A percentile compares a stretch with the other conserved stretches of the same genome.
These are phyloP conservation scores for Gossypium gossypioides DNA, from an alignment of 441 rosid species.

Conservation along the genomic window DNA sequence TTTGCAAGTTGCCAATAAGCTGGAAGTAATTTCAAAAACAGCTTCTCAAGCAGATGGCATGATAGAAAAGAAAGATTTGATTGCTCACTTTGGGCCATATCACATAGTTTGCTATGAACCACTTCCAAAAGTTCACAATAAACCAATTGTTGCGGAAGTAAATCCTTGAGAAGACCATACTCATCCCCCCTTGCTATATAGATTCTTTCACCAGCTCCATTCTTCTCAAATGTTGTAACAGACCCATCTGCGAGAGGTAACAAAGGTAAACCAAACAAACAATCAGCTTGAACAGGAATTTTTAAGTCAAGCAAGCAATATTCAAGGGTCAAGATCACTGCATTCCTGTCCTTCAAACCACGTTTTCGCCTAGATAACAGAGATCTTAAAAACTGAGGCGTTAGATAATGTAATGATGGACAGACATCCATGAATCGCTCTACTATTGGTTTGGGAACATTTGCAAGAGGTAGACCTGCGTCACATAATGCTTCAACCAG, in stretches of 20 bases:
- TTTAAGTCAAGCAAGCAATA: conserved; percentile 81
- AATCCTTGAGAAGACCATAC: conserved; percentile 72
- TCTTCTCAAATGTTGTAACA: conserved; percentile 64
- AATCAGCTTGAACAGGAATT: conserved; percentile 39
- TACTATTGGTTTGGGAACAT: conserved; percentile 54
- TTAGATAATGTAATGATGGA: conserved; percentile 69
- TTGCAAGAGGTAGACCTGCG: conserved; percentile 76
- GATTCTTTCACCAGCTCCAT: conserved; percentile 70
- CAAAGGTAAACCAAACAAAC: conserved; percentile 72
- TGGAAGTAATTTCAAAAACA: conserved; percentile 77
- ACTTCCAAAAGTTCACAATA: conserved; percentile 56
- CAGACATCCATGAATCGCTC: conserved; percentile 68
- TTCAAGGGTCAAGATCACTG: conserved; percentile 70
- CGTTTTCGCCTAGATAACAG: conserved; percentile 72
- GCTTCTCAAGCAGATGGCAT: conserved; percentile 79
- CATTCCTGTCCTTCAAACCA: conserved; percentile 54
- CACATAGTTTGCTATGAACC: conserved; percentile 59
- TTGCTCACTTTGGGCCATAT: conserved; percentile 60
- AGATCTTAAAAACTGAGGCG: conserved; percentile 70
- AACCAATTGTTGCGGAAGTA: conserved; percentile 75
- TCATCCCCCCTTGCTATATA: conserved; percentile 66
- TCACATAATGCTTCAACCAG: conserved; percentile 72
- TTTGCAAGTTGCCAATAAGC: conserved; percentile 77
- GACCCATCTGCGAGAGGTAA: conserved; percentile 91
- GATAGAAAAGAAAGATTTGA: conserved; percentile 77